phyloP scores from a whole-genome alignment of 2,329 filamentous ascomycete genomes.

The Colletotrichum acutatum region DNA sequence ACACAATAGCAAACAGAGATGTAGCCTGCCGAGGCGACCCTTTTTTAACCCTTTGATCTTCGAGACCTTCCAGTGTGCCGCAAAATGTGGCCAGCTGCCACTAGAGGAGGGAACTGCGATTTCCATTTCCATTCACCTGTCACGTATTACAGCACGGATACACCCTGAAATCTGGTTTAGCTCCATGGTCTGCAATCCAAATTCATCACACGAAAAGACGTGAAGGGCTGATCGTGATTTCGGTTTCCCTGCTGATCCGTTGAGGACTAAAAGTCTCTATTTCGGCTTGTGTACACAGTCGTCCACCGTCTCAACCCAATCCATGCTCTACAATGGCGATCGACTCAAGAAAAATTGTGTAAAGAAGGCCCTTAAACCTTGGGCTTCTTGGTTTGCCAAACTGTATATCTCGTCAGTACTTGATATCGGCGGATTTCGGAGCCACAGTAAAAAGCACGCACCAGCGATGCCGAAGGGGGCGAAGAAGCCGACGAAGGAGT shows the following conservation, averaged over 20 bases:
- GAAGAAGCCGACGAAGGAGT: slow-evolving; percentile 67
- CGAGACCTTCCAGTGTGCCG: too few species aligned
- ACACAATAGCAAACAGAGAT: too few species aligned
- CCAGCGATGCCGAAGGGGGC: slow-evolving; percentile 72
- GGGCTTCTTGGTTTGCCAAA: slow-evolving; percentile 62
- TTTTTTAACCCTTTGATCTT: too few species aligned
- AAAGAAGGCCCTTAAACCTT: slow-evolving; percentile 47
- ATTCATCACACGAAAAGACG: not conserved
- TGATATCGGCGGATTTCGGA: not conserved
- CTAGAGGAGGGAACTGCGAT: too few species aligned
- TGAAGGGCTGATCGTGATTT: not conserved
- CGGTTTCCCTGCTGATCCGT: not conserved
- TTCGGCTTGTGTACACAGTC: slow-evolving; percentile 45
- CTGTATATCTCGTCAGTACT: slow-evolving; percentile 47
- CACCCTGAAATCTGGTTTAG: not conserved
- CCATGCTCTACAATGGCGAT: slow-evolving; percentile 33
- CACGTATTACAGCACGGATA: not conserved
- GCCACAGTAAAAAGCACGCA: slow-evolving; percentile 53
- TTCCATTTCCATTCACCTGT: too few species aligned
- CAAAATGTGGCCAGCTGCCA: too few species aligned
- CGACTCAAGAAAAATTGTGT: slow-evolving; percentile 26
- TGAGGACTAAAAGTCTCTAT: slow-evolving; percentile 44
- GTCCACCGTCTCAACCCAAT: slow-evolving; percentile 38
- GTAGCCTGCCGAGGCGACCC: too few species aligned
- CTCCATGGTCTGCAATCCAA: not conserved